Percentiles rank a stretch among this genome's conserved stretches.
Conservation (phyloP, 176 grass and related monocot genomes). For the Raddia guianensis region DNA sequence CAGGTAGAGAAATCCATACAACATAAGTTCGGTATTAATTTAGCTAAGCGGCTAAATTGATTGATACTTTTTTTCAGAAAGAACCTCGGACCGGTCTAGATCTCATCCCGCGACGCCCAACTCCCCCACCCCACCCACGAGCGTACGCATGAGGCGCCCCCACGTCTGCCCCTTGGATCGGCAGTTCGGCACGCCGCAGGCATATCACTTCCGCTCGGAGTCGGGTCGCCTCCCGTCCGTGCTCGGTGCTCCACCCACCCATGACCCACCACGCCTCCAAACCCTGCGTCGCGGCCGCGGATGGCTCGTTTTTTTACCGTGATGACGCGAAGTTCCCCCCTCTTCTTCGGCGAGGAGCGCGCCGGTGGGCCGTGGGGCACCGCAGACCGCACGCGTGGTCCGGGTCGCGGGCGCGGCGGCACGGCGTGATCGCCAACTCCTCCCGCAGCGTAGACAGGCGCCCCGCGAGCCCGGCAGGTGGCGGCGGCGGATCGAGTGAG, state of each 20-base stretch:
- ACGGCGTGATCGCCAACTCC: background rate
- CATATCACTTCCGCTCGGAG: background rate
- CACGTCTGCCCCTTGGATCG: background rate
- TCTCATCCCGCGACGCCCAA: no score
- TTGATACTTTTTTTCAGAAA: no score
- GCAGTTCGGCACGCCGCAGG: no score
- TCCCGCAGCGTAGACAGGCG: slow-evolving; percentile 10
- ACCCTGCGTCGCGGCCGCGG: background rate
- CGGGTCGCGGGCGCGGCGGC: background rate
- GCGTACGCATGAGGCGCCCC: background rate
- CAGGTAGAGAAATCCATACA: no score
- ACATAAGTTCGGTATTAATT: no score
- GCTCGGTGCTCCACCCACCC: no score
- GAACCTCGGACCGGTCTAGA: no score
- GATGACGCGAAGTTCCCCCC: background rate
- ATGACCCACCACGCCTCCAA: background rate
- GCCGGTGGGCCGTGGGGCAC: no score
- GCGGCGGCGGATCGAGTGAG: background rate
- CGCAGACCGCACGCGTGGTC: background rate
- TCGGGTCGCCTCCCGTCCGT: no score
- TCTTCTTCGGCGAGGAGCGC: no score
- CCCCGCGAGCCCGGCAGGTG: slow-evolving; percentile 19
- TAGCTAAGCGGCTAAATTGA: no score
- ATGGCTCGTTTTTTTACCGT: background rate
- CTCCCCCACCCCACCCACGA: background rate